Evolutionary conservation across 2,329 filamentous ascomycete species (phyloP).

Genomic region (Diaporthe sp.): DNA sequence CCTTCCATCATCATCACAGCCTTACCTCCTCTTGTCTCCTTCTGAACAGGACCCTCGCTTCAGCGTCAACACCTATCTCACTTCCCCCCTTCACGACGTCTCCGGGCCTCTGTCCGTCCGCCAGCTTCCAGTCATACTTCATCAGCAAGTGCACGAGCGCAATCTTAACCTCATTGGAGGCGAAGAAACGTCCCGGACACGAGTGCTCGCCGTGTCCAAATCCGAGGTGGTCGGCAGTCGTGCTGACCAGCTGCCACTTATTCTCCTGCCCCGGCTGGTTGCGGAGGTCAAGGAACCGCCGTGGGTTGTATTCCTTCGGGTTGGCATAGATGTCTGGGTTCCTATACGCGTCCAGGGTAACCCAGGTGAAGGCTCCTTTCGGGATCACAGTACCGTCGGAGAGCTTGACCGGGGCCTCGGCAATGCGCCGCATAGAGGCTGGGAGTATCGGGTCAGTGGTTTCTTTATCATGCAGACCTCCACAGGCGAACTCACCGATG

Average conservation of each 20-base stretch:
- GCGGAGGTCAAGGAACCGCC: conserved; percentile 49
- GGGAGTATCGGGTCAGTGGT: background rate
- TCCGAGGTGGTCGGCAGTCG: conserved; percentile 28
- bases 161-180: conserved; percentile 50
- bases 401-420: conserved; percentile 40
- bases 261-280: conserved; percentile 43
- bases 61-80: conserved; percentile 20
- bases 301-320: conserved; percentile 47
- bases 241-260: conserved; percentile 34
- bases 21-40: conserved; percentile 25
- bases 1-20: background rate
- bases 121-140: conserved; percentile 40
- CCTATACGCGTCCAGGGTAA: conserved; percentile 42
- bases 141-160: conserved; percentile 36
- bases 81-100: conserved; percentile 25
- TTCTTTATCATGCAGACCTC: background rate
- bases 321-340: conserved; percentile 46
- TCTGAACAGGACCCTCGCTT: conserved; percentile 15
- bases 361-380: conserved; percentile 42
- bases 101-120: conserved; percentile 31
- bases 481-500: background rate
- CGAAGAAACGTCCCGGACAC: conserved; percentile 54
- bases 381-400: conserved; percentile 46
- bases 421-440: conserved; percentile 43
- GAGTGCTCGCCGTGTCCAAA: conserved; percentile 54